Evolutionary conservation across 495 filamentous ascomycete genomes (phyloP), one percentile per base, ranked within the genome.

Genomic region (Viridothelium virens): DNA sequence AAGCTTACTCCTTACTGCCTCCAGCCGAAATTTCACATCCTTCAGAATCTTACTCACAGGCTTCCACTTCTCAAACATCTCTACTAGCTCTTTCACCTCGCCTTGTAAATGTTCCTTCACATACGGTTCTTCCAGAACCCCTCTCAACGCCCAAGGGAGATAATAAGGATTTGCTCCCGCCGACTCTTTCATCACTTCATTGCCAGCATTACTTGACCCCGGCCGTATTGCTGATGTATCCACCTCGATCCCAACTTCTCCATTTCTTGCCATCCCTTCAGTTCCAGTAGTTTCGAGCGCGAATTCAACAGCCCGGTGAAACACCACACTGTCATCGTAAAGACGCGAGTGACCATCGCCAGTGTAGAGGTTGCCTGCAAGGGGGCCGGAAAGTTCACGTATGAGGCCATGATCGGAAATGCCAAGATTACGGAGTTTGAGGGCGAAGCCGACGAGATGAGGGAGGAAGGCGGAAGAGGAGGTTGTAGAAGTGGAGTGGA

Each of bases 21-120:
- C 94, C 48, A 98, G 78, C 69, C 94, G 83, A 74, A 95, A 98
- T 74, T 94, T 96, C 41, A 98, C 94, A 79, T 98, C 94, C 76
- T 91, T 96, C 64, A 98, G 77, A 39, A 87, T 88, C 79, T 97
- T 98, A 10, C 83, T 94, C 0, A 81, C 80, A 7, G 94, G 94
- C 73, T 89, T 91, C 94, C 94, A 98, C 56, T 91, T 86, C 74
- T 98, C 92, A 76, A 97, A 98, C 71, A 96, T 88, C 70, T 81
- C 81, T 12, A 98, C 79, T 50, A 98, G 77, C 71, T 92, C 87
- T 63, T 83, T 84, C 36, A 87, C 91, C 77, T 98, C 94, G 2
- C 81, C 78, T 59, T 83, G 79, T 18, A 96, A 75, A 71, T 96
- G 88, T 34, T 82, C 88, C 70, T 88, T 89, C 39, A 98, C 94